Base-by-base conservation (phyloP, 2,329 filamentous ascomycete genomes). In the Leptographium galeiforme region DNA sequence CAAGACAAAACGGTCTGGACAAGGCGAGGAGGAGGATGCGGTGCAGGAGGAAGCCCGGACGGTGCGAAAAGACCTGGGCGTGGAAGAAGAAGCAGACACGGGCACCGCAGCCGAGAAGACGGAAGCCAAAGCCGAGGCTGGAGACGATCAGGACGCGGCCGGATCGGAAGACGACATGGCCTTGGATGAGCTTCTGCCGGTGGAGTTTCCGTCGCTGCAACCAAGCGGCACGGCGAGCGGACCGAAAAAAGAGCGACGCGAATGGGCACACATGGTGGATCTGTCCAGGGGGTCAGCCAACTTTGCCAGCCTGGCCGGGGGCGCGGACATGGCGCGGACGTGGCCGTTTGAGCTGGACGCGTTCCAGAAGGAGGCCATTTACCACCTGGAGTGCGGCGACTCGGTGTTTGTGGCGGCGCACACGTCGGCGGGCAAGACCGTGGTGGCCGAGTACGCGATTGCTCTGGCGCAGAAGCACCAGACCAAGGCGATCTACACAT, bases 401-500 rank as follows among this genome's bases (percentile, higher is more conserved):
- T 97, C 91, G 0, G 93, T 98, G 32, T 98, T 98, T 62, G 93
- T 98, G 50, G 93, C 93, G 11, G 93, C 93, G 0, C 93, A 98
- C 66, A 98, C 93, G 0, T 98, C 93, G 38, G 93, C 93, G 25
- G 93, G 93, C 54, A 98, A 98, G 72, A 98, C 93, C 1, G 93
- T 97, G 0, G 93, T 98, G 14, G 93, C 93, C 33, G 93, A 98
- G 66, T 98, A 98, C 68, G 93, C 91, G 49, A 97, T 98, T 66
- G 89, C 93, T 8, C 74, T 98, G 55, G 93, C 93, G 34, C 85
- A 89, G n/a, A 94, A 91, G 64, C 93, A 98, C 66, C 97, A 97
- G 91, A 98, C 93, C 10, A 98, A 98, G 67, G 91, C 93, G 25
- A 98, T 98, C 58, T 98, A 98, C 67, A 98, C 93, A 0, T 97